Conservation (phyloP, 805 yeast genomes). For the Soucietia sequanensis region DNA sequence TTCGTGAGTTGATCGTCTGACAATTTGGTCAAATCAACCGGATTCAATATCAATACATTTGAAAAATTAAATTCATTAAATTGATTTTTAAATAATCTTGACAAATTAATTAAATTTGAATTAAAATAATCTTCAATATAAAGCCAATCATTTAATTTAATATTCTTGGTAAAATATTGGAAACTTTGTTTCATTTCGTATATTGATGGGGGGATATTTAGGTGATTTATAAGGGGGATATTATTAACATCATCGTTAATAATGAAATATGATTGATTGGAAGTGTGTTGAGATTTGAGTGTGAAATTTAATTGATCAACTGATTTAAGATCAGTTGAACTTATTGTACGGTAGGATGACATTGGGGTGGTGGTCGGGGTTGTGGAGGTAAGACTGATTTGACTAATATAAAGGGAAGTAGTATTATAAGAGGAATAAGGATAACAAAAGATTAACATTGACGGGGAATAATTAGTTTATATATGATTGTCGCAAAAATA, state of each 20-base stretch:
- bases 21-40: background rate
- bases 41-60: too few relatives aligned
- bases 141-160: too few relatives aligned
- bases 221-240: too few relatives aligned
- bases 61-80: too few relatives aligned
- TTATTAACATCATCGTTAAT: too few relatives aligned
- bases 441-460: background rate
- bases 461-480: background rate
- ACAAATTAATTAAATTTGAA: too few relatives aligned
- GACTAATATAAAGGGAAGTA: background rate
- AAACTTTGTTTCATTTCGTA: too few relatives aligned
- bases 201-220: too few relatives aligned
- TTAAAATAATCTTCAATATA: too few relatives aligned
- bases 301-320: slow-evolving; percentile 10
- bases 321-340: slow-evolving; percentile 8
- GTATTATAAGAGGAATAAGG: too few relatives aligned
- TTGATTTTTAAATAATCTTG: too few relatives aligned
- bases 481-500: background rate
- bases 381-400: background rate
- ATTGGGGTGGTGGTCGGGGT: background rate
- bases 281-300: slow-evolving; percentile 5
- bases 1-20: background rate
- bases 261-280: background rate
- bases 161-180: too few relatives aligned
- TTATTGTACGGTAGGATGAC: slow-evolving; percentile 8